Evolutionary conservation across 2,329 filamentous ascomycete species (phyloP), one percentile per base, ranked within the genome.

Genomic region (Furcasterigmium furcatum): DNA sequence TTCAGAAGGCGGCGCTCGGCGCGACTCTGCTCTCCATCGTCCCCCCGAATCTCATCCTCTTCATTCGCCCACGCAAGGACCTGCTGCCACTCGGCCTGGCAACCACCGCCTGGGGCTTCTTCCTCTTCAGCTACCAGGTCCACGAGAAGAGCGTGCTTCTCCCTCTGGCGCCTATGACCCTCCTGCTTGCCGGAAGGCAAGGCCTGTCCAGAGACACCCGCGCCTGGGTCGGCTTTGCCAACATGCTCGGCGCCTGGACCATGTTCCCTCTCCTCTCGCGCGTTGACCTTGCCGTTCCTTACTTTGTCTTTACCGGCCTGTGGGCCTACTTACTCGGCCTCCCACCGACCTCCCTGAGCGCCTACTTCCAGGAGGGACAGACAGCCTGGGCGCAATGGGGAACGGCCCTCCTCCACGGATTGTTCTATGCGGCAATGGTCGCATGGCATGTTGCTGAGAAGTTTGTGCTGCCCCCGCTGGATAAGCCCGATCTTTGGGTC

Each of bases 71-170:
- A 0, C 80, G 81, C 40, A 91, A 86, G 56, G 80, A 85, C 35
- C 74, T 94, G 5, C 69, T 97, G 13, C 91, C 91, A 1, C 77
- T 88, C 29, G 88, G 88, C 0, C 81, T 97, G 47, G 86, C 91
- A 2, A 79, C 87, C 2, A 91, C 88, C 0, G 88, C 91, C 2
- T 99, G 94, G 94, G 92, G 87, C 0, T 99, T 99, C 73, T 99
- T 97, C 64, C 74, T 99, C 14, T 97, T 95, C 70, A 95, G 90
- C 57, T 99, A 95, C 64, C 94, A 99, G 62, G 95, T 99, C 1
- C 94, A 99, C 59, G 94, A 99, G 70, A 99, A 99, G 77, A 96
- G 91, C 54, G 90, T 96, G 0, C 74, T 99, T 5, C 79, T 99
- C 3, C 95, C 94, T 1, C 73, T 99, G 39, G 80, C 97, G 62